phyloP scores from a whole-genome alignment of 106 monocot species.

The Xerophyta viscosa region DNA sequence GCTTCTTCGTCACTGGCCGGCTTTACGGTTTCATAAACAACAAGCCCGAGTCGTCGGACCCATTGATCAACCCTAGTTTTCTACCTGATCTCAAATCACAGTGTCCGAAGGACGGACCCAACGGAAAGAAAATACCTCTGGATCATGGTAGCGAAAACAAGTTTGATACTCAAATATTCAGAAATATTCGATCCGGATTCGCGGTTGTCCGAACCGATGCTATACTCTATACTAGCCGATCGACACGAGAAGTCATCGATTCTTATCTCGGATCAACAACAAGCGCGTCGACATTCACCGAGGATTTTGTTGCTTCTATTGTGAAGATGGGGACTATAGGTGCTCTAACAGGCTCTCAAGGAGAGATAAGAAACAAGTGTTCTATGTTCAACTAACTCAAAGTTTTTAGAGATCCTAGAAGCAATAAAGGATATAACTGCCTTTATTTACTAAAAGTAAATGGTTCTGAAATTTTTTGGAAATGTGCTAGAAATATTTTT shows the following conservation, averaged over 20 bases:
- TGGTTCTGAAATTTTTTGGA: too few species aligned
- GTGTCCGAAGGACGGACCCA: constrained; percentile 42
- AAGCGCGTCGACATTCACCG: constrained; percentile 15
- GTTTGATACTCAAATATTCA: constrained; percentile 43
- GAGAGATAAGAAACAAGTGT: constrained; percentile 52
- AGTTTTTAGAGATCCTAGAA: too few species aligned
- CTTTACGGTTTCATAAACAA: constrained; percentile 56
- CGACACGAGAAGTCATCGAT: constrained; percentile 33
- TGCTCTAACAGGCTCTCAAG: constrained; percentile 26
- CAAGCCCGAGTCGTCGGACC: constrained; percentile 30
- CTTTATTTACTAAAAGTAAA: too few species aligned
- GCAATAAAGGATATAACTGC: too few species aligned
- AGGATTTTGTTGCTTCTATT: constrained; percentile 46
- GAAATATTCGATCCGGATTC: constrained; percentile 44
- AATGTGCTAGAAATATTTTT: too few species aligned
- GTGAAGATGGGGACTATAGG: constrained; percentile 53
- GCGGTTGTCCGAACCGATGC: constrained; percentile 54
- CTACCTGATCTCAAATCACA: constrained; percentile 33
- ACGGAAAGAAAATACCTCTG: constrained; percentile 26
- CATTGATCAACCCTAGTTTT: constrained; percentile 29
- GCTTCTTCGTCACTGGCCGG: constrained; percentile 52
- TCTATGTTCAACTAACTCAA: constrained; percentile 53
- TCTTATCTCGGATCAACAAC: constrained; percentile 20
- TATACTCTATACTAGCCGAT: constrained; percentile 26
- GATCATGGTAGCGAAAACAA: constrained; percentile 42